Base-by-base conservation (phyloP, 352 stramenopile species). In the Phytopythium chamaehyphon region DNA sequence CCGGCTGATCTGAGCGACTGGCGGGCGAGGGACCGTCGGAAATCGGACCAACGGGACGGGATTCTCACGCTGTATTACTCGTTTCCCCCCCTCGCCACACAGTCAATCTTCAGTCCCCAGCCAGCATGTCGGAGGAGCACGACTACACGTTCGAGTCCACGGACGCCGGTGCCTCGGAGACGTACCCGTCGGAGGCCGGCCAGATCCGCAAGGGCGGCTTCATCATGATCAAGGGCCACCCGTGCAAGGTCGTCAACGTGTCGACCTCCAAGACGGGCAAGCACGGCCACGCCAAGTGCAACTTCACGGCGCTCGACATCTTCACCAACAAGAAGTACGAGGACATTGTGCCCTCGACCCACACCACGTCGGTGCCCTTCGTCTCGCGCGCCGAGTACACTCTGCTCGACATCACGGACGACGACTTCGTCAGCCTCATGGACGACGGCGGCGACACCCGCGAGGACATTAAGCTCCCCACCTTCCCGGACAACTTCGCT, bases 271-370 rank as follows among this genome's bases (percentile, higher is more conserved):
- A 99, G 96, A 99, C 97, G 56, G 97, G 97, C 83, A 99, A 99
- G 95, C 97, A 99, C 90, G 97, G 97, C 58, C 97, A 99, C 90
- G 97, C 97, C 66, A 99, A 99, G 90, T 98, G 95, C 69, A 99
- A 99, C 90, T 99, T 99, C 71, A 97, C 89, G 61, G 97, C 96
- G 56, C 84, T 97, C 33, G 97, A 99, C 83, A 99, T 99, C 77
- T 99, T 99, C 90, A 99, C 95, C 51, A 98, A 98, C 75, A 99
- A 99, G 88, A 99, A 99, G 93, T 91, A 97, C 60, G 96, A 99
- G 75, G 97, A 99, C 87, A 98, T 99, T 79, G 95, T 99, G 65
- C 97, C 97, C 51, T 99, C 97, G 63, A 98, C 97, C 55, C 97
- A 99, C 87, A 98, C 89, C 71, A 98, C 95, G 64, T 97, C 91